Conservation (phyloP, 176 grass and related monocot species). For the Cenchrus americanus region DNA sequence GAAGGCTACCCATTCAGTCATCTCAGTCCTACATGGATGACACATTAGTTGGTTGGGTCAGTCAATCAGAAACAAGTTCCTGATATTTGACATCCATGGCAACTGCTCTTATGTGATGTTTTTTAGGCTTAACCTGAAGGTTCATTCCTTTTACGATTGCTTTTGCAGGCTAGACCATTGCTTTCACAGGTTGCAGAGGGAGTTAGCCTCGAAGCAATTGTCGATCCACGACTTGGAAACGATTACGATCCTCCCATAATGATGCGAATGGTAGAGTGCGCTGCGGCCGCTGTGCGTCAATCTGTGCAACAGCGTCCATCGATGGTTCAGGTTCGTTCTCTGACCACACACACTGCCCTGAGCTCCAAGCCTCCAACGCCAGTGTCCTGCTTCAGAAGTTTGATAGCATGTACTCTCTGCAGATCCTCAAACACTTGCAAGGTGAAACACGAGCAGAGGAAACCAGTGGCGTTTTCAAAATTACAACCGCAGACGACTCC, state of each 20-base stretch:
- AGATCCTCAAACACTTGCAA: conserved; percentile 53
- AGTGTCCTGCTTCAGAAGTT: background rate
- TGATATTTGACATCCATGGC: background rate
- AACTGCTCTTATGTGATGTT: background rate
- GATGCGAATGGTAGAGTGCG: conserved; percentile 56
- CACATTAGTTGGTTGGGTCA: conserved; percentile 63
- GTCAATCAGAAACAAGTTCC: background rate
- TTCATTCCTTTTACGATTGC: background rate
- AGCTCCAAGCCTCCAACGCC: background rate
- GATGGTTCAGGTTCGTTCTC: conserved; percentile 54
- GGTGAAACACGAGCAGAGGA: conserved; percentile 39
- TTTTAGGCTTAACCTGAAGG: background rate
- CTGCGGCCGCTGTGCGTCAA: conserved; percentile 53
- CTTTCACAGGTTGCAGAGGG: conserved; percentile 38
- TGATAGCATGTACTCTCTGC: background rate
- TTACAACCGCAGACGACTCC: background rate
- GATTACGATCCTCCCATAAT: conserved; percentile 47
- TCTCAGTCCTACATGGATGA: conserved; percentile 59
- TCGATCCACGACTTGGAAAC: conserved; percentile 49
- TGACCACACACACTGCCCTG: background rate
- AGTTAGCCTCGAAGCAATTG: conserved; percentile 39
- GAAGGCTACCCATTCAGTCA: conserved; percentile 55
- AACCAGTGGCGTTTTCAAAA: background rate
- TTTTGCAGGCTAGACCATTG: conserved; percentile 56
- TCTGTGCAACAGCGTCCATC: conserved; percentile 42